These are phyloP conservation scores for Nidularia pulvinata DNA, from an alignment of 768 basidiomycete species.

Conservation along the genomic window DNA sequence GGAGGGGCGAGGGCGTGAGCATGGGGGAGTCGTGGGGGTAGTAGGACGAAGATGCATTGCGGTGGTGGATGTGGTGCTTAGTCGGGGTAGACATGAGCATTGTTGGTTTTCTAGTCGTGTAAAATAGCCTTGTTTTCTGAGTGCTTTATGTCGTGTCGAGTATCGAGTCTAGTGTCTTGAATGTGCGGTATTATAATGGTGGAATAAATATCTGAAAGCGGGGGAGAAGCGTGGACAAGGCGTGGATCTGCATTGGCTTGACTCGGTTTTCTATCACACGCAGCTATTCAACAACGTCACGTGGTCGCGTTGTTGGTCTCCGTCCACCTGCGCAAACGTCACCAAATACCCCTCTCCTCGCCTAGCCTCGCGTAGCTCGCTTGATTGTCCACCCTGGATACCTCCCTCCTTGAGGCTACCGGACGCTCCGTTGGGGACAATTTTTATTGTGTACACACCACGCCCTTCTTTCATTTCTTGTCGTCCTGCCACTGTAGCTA, in stretches of 20 bases:
- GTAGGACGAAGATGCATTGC: conserved; percentile 14
- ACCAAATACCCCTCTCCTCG: not conserved
- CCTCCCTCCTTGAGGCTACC: not conserved
- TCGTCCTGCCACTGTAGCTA: not conserved
- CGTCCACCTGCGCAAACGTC: not conserved
- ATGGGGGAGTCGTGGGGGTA: conserved; percentile 53
- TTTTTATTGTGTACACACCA: too few relatives aligned
- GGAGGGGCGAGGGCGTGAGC: conserved; percentile 65
- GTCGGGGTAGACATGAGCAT: conserved; percentile 47
- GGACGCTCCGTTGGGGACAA: too few relatives aligned
- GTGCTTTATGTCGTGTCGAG: conserved; percentile 2
- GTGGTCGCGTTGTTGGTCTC: conserved; percentile 32
- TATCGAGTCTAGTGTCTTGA: conserved; percentile 3
- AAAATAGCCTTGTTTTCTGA: conserved; percentile 12
- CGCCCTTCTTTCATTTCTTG: too few relatives aligned
- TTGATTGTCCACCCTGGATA: conserved; percentile 1
- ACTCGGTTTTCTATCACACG: conserved; percentile 36
- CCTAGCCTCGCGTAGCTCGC: not conserved
- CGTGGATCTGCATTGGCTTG: conserved; percentile 1
- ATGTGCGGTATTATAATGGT: conserved; percentile 2
- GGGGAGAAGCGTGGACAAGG: conserved; percentile 1
- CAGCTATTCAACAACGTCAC: conserved; percentile 42
- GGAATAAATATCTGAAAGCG: conserved; percentile 23
- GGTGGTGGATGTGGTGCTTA: conserved; percentile 30
- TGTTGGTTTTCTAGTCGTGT: conserved; percentile 18